These are phyloP conservation scores for Diaporthe aspalathi DNA, from an alignment of 2,329 filamentous ascomycete genomes.

Conservation along the genomic window DNA sequence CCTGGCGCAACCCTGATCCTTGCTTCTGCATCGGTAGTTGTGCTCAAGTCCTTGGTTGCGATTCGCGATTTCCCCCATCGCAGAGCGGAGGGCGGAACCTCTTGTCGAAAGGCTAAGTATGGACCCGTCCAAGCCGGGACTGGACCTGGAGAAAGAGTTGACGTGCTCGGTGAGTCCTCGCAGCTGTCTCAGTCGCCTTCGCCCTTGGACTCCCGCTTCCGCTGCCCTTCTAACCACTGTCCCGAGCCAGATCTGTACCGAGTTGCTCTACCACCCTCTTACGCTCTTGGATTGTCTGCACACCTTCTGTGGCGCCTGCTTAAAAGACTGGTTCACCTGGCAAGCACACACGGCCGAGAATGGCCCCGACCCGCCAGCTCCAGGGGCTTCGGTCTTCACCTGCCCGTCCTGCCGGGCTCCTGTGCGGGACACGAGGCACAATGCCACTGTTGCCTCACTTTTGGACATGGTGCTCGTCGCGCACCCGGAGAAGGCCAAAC, in stretches of 20 bases:
- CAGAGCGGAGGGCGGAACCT: conserved; percentile 16
- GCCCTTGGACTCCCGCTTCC: conserved; percentile 13
- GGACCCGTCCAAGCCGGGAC: conserved; percentile 62
- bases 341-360: conserved; percentile 73
- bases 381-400: conserved; percentile 72
- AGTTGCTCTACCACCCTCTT: conserved; percentile 89
- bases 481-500: conserved; percentile 80
- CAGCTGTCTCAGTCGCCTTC: conserved; percentile 11
- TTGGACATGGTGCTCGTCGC: conserved; percentile 88
- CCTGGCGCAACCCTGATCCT: conserved; percentile 50
- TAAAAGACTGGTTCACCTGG: conserved; percentile 95
- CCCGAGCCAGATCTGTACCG: conserved; percentile 85
- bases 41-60: conserved; percentile 8
- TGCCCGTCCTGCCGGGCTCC: conserved; percentile 91
- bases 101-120: conserved; percentile 48
- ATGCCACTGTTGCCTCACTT: conserved; percentile 89
- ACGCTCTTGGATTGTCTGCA: conserved; percentile 94
- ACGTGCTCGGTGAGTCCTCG: conserved; percentile 84
- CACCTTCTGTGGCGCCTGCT: conserved; percentile 93
- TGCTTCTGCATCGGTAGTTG: conserved; percentile 13
- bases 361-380: conserved; percentile 60
- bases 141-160: conserved; percentile 92
- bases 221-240: conserved; percentile 37
- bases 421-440: conserved; percentile 88
- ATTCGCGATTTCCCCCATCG: conserved; percentile 17